These are phyloP conservation scores for Penicillium robsamsonii DNA, from an alignment of 495 filamentous ascomycete genomes.

Conservation along the genomic window DNA sequence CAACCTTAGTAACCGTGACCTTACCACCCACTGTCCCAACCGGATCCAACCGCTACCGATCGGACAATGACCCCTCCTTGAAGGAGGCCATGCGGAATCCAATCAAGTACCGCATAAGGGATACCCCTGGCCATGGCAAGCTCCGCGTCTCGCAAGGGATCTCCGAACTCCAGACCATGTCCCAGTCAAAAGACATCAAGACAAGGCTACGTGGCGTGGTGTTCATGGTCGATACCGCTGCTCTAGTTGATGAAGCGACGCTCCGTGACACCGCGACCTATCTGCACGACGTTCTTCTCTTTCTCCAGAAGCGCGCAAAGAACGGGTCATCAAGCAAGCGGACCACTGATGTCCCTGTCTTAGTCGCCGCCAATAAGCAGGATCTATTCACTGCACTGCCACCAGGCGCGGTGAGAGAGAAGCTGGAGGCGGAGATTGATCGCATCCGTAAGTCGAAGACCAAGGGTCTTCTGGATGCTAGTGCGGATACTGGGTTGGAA, in stretches of 20 bases:
- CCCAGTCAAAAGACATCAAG: constrained; percentile 44
- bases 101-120: constrained; percentile 72
- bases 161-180: constrained; percentile 42
- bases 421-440: constrained; percentile 78
- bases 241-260: constrained; percentile 56
- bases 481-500: constrained; percentile 57
- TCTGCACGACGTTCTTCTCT: constrained; percentile 78
- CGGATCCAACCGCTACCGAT: constrained; percentile 68
- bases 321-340: constrained; percentile 51
- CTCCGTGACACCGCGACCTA: constrained; percentile 69
- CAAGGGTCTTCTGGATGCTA: constrained; percentile 73
- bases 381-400: constrained; percentile 94
- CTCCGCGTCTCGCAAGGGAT: constrained; percentile 60
- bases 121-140: constrained; percentile 96
- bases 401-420: constrained; percentile 67
- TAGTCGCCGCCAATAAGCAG: constrained; percentile 90
- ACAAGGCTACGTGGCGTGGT: constrained; percentile 71
- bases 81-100: constrained; percentile 66
- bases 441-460: constrained; percentile 72
- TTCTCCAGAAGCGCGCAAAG: constrained; percentile 74
- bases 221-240: constrained; percentile 83
- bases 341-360: constrained; percentile 63
- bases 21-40: constrained; percentile 63
- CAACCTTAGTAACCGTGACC: constrained; percentile 67
- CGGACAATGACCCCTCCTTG: constrained; percentile 64